Evolutionary conservation across 2,329 filamentous ascomycete species (phyloP).

Genomic region (Simplicillium sp.): DNA sequence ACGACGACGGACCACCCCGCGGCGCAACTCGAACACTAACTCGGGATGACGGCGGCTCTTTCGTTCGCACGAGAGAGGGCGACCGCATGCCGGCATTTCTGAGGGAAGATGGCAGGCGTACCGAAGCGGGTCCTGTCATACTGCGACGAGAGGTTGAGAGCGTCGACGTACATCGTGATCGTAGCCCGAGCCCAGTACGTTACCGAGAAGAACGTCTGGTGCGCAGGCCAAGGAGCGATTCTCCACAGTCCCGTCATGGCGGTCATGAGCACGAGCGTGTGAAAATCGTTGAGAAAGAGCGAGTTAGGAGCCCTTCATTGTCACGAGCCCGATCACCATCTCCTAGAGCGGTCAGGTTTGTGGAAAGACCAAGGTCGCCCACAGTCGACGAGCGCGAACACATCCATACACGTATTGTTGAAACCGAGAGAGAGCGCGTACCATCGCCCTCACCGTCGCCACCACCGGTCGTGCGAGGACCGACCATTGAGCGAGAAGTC

Average conservation of each 20-base stretch:
- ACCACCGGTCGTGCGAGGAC: constrained; percentile 59
- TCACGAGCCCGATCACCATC: constrained; percentile 19
- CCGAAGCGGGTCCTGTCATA: constrained; percentile 42
- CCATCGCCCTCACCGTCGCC: constrained; percentile 44
- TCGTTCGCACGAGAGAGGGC: constrained; percentile 25
- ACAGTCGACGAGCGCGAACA: constrained; percentile 31
- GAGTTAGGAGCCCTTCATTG: constrained; percentile 26
- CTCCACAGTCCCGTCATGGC: constrained; percentile 19
- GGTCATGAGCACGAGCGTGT: constrained; percentile 19
- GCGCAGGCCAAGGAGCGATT: constrained; percentile 32
- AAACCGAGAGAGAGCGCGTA: constrained; percentile 30
- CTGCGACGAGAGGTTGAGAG: constrained; percentile 48
- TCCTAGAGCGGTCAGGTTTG: constrained; percentile 28
- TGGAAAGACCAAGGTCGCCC: constrained; percentile 26
- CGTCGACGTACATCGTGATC: constrained; percentile 36
- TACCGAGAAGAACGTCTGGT: constrained; percentile 33
- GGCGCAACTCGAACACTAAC: constrained; percentile 13
- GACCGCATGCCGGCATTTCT: constrained; percentile 39
- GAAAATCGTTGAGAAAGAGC: constrained; percentile 28
- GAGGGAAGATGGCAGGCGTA: constrained; percentile 36
- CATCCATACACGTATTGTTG: constrained; percentile 34
- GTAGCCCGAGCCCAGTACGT: constrained; percentile 29
- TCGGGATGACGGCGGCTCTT: background rate
- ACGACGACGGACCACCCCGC: constrained; percentile 11
- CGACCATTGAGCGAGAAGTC: constrained; percentile 78